phyloP scores from a whole-genome alignment of 176 grass and related monocot genomes.

The Carex cristatella region DNA sequence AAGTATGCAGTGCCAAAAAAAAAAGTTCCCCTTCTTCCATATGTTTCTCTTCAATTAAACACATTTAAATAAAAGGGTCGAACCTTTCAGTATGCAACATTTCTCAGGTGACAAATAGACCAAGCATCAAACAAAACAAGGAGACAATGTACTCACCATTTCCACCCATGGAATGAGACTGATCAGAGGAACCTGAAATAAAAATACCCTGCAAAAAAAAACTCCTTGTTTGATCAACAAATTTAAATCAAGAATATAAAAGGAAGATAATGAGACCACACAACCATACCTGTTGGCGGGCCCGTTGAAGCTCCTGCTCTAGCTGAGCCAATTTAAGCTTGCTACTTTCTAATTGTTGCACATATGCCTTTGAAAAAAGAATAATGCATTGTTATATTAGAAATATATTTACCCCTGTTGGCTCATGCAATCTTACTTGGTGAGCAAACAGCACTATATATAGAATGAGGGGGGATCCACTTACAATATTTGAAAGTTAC shows the following conservation, averaged over 20 bases:
- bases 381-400: conserved; percentile 16
- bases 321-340: conserved; percentile 84
- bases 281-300: conserved; percentile 68
- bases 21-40: neutral
- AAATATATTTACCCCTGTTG: neutral
- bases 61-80: neutral
- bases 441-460: conserved; percentile 8
- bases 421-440: neutral
- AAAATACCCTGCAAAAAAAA: conserved; percentile 70
- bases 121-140: neutral
- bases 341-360: conserved; percentile 90
- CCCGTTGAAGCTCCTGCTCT: conserved; percentile 88
- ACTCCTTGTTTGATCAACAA: conserved; percentile 1
- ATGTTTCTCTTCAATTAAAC: neutral
- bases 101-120: neutral
- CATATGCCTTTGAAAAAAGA: conserved; percentile 74
- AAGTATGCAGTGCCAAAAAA: neutral
- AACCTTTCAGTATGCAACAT: neutral
- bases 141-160: conserved; percentile 43
- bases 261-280: conserved; percentile 20
- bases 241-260: neutral
- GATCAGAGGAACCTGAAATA: conserved; percentile 86
- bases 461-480: neutral
- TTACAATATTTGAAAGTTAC: too few species aligned
- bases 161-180: conserved; percentile 72